A percentile compares a stretch with the other conserved stretches of the same genome.
Evolutionary conservation across 2,329 filamentous ascomycete species (phyloP).

Genomic region (Aspergillus ochraceoroseus): DNA sequence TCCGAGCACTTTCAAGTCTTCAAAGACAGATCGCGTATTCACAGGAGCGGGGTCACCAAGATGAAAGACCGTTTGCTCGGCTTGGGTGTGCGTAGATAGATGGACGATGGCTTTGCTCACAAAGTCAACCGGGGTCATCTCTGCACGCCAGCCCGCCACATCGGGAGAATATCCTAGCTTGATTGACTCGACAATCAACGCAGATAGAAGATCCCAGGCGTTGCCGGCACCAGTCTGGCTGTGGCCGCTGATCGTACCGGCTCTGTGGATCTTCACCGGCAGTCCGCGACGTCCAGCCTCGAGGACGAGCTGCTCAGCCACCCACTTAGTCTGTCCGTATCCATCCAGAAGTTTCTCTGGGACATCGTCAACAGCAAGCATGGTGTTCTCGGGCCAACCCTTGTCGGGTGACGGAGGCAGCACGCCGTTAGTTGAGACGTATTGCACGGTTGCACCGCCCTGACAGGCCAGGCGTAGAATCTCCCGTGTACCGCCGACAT

Average conservation of each 20-base stretch:
- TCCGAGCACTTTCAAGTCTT: constrained; percentile 60
- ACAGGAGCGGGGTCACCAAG: constrained; percentile 68
- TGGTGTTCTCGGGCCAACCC: constrained; percentile 66
- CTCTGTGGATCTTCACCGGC: constrained; percentile 65
- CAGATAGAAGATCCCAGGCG: constrained; percentile 71
- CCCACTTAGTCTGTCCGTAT: constrained; percentile 78
- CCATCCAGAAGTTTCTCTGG: constrained; percentile 65
- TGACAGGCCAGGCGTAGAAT: constrained; percentile 65
- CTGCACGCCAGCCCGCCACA: constrained; percentile 68
- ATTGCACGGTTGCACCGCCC: constrained; percentile 67
- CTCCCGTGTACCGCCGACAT: constrained; percentile 73
- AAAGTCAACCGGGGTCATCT: constrained; percentile 82
- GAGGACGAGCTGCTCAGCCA: constrained; percentile 67
- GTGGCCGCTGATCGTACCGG: constrained; percentile 74
- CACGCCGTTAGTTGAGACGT: constrained; percentile 76
- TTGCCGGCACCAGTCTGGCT: constrained; percentile 70
- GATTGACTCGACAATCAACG: constrained; percentile 70
- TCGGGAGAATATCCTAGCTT: constrained; percentile 66
- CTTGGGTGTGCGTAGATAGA: constrained; percentile 59
- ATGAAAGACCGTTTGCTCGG: constrained; percentile 64
- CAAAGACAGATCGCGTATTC: constrained; percentile 61
- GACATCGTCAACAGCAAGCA: constrained; percentile 63
- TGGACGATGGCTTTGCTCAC: constrained; percentile 69
- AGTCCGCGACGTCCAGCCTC: constrained; percentile 65
- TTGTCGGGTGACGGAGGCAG: constrained; percentile 60